Percentiles rank a stretch among this genome's conserved stretches.
These are phyloP conservation scores for Solanum ossicruentum DNA, from an alignment of 257 asterid species.

Conservation along the genomic window DNA sequence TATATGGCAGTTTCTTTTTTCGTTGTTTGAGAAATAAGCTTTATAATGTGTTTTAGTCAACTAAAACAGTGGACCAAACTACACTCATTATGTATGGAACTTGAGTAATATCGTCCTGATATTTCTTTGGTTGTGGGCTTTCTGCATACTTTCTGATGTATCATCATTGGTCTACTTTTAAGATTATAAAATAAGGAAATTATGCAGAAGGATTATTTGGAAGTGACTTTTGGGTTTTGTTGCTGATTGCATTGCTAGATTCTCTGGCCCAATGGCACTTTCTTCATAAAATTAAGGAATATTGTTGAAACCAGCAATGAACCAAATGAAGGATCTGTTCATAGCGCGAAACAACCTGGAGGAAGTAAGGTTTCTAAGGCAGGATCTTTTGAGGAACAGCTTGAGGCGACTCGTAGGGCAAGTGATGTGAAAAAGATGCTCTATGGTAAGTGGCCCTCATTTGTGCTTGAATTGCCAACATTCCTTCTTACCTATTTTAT, in stretches of 20 bases:
- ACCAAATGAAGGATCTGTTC: conserved; percentile 26
- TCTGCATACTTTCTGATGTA: background rate
- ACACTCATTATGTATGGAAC: background rate
- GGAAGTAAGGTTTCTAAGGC: conserved; percentile 38
- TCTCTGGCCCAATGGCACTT: conserved; percentile 91
- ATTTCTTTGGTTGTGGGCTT: background rate
- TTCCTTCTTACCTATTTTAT: background rate
- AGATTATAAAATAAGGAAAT: background rate
- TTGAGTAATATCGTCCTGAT: background rate
- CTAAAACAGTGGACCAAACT: background rate
- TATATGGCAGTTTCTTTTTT: background rate
- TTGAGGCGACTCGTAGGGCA: conserved; percentile 97
- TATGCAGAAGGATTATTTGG: background rate
- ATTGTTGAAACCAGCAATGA: conserved; percentile 27
- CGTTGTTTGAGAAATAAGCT: background rate
- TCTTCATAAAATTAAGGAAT: conserved; percentile 48
- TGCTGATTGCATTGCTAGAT: conserved; percentile 27
- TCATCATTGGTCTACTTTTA: background rate
- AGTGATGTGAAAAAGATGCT: conserved; percentile 79
- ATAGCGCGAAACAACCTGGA: conserved; percentile 16
- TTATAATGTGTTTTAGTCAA: background rate
- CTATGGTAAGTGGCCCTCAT: conserved; percentile 46
- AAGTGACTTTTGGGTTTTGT: background rate
- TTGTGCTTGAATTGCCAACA: background rate
- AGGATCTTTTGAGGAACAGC: conserved; percentile 87